Conservation (phyloP, 2,329 filamentous ascomycete genomes). For the Pseudogymnoascus destructans region DNA sequence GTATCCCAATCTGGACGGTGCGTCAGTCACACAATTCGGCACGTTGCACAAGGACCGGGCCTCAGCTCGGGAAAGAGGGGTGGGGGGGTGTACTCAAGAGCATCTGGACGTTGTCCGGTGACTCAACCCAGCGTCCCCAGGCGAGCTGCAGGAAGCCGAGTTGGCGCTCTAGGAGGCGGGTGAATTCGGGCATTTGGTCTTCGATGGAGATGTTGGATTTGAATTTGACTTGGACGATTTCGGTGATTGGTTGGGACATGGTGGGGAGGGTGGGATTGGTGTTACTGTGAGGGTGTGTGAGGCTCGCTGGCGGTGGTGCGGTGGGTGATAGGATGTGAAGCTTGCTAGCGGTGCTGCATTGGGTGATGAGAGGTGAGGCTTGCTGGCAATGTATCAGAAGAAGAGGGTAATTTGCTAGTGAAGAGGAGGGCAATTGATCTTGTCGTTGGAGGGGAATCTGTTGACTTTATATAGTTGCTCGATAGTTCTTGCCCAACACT, state of each 20-base stretch:
- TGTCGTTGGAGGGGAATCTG: background rate
- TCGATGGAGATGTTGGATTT: background rate
- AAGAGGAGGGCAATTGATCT: background rate
- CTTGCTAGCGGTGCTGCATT: background rate
- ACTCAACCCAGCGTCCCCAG: background rate
- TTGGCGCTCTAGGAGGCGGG: background rate
- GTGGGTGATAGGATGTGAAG: background rate
- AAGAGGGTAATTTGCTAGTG: background rate
- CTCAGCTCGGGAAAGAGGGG: background rate
- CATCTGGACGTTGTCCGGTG: background rate
- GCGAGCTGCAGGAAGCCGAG: slow-evolving; percentile 4
- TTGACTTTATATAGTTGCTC: background rate
- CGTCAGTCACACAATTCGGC: background rate
- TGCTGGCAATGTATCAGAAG: background rate
- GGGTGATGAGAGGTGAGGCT: background rate
- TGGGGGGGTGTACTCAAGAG: background rate
- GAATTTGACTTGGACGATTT: background rate
- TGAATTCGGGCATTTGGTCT: background rate
- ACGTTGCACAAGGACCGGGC: background rate
- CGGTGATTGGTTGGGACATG: slow-evolving; percentile 7
- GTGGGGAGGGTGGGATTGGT: background rate
- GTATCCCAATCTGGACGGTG: background rate
- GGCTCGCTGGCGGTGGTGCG: background rate
- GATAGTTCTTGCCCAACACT: background rate
- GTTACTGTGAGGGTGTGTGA: background rate